Base-by-base conservation (phyloP, 169 alveolate species). In the Cryptosporidium andersoni region DNA sequence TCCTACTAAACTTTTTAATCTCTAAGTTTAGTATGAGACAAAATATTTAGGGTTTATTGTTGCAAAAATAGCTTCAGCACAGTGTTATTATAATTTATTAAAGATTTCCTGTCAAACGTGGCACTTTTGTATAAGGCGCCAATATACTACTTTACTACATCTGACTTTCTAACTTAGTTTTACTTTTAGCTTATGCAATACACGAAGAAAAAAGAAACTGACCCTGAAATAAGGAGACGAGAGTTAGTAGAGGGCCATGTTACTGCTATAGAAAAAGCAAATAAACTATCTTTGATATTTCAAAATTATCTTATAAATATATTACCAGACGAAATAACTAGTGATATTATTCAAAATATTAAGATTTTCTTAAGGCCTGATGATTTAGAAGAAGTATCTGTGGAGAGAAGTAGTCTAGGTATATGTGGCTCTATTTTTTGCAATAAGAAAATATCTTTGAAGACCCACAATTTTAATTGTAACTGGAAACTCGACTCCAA, bases 161-260 rank as follows among this genome's bases (percentile, higher is more conserved):
- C 25, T 25, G 25, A 25, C 25, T 25, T 25, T 11, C 56, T 49
- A 49, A 12, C n/a, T 5, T 53, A 53, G 63, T 2, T 5, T 53
- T 53, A 9, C 7, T 5, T 5, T 53, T 4, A 16, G 11, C 6
- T 53, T 53, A 9, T 16, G 63, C 56, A 16, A 12, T 12, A 49
- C 37, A 52, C 56, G 3, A 39, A 7, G 14, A 2, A 14, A 52
- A 66, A 4, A 51, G 47, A 14, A 66, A 11, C 12, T 12, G n/a
- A 52, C 51, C 42, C 45, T 5, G 85, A 74, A 16, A 58, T 25
- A 39, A 34, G 43, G 11, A 55, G 85, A 42, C 40, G 74, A 16
- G 85, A 74, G 64, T 49, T 74, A 34, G 45, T 74, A 43, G 85
- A 74, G 36, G 60, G 51, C 42, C 85, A 74, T 34, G 85, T 74